Conservation (phyloP, 179 eudicot genomes). For the Vitellaria paradoxa region DNA sequence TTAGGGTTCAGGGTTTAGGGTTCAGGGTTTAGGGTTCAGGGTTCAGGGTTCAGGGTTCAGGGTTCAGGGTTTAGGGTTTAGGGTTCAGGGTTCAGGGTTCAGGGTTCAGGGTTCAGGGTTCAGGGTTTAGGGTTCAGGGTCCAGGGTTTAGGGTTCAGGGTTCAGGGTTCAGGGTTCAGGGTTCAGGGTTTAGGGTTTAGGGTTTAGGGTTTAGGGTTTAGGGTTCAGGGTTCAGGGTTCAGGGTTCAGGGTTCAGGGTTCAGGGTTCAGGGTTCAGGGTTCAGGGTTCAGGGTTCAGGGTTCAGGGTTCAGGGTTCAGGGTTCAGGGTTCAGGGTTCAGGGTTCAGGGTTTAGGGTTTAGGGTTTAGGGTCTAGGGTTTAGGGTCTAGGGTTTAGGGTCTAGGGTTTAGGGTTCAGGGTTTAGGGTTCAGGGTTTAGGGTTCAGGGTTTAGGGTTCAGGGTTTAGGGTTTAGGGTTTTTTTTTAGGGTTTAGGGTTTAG, state of each 20-base stretch:
- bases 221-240: slow-evolving; percentile 2
- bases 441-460: background rate
- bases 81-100: background rate
- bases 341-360: background rate
- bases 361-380: too few species aligned
- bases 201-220: slow-evolving; percentile 12
- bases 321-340: background rate
- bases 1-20: slow-evolving; percentile 13
- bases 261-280: background rate
- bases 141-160: too few species aligned
- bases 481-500: too few species aligned
- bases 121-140: too few species aligned
- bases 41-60: slow-evolving; percentile 5
- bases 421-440: background rate
- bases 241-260: background rate
- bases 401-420: too few species aligned
- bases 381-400: too few species aligned
- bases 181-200: slow-evolving; percentile 10
- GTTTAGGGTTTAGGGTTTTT: too few species aligned
- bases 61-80: slow-evolving; percentile 12
- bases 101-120: background rate
- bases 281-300: background rate
- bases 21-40: slow-evolving; percentile 10
- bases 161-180: slow-evolving; percentile 4
- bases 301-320: background rate